Base-by-base conservation (phyloP, 2,329 filamentous ascomycete species). In the Colletotrichum gigasporum region DNA sequence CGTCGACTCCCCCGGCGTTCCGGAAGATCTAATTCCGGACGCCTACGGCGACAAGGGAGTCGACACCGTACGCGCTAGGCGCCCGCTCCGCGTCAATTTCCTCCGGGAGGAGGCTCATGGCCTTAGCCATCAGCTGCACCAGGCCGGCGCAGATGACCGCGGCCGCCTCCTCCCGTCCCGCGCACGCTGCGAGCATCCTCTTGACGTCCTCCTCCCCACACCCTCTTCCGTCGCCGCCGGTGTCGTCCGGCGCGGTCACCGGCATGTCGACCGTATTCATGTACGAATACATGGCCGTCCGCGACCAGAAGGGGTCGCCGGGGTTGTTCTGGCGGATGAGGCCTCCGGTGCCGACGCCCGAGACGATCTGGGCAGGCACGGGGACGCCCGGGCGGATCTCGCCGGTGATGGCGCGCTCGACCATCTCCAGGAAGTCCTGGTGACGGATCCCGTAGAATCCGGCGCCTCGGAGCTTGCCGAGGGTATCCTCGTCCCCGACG, bases 401-500 rank as follows among this genome's bases (percentile, higher is more conserved):
- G 28, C 71, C 74, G 0, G 75, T 77, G 66, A 87, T 80, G 52
- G 84, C 83, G 16, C 79, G 77, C 26, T 78, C 76, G 7, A 87
- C 59, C 14, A 86, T 70, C 7, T 75, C 76, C n/a, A 84, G 74
- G 52, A 84, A 83, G 68, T 86, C 82, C 4, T 78, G 69, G 39
- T 85, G 78, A 3, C 83, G 78, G 28, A 86, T 84, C 34, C 83
- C 84, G 68, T 85, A 82, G 73, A 87, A 87, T 2, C 85, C 85
- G 47, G 77, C 81, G 4, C 80, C 79, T 16, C 81, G 80, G 50
- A 87, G 79, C 48, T 78, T 80, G 61, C 82, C 77, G 10, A 86
- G 75, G 1, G 81, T 80, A 2, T 71, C 71, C 14, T 82, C 80
- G 66, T 85, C 79, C 3, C 83, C 78, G 1, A 82, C 80, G 14